phyloP scores from a whole-genome alignment of 1,284 basidiomycete species.

The Caloboletus inedulis region DNA sequence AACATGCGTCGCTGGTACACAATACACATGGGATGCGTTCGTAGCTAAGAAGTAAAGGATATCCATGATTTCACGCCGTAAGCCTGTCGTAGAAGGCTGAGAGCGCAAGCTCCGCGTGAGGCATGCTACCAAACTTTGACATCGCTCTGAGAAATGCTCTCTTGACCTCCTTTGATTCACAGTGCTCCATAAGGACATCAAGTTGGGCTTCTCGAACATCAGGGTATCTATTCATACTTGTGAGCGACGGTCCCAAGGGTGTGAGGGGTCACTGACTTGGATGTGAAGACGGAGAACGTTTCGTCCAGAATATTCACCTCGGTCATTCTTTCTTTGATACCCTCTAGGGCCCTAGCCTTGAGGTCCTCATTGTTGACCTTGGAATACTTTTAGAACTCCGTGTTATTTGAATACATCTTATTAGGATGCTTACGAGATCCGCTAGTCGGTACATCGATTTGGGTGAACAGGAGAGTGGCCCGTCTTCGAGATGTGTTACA shows the following conservation, averaged over 20 bases:
- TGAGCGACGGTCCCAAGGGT: conserved; percentile 2
- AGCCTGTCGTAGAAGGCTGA: conserved; percentile 23
- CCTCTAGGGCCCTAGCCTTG: conserved; percentile 20
- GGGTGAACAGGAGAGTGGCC: conserved; percentile 27
- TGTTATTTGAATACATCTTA: background rate
- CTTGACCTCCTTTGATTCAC: conserved; percentile 14
- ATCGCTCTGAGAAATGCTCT: conserved; percentile 17
- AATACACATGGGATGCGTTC: background rate
- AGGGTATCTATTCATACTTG: conserved; percentile 15
- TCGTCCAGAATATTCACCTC: conserved; percentile 29
- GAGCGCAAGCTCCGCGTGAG: conserved; percentile 21
- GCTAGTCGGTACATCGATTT: conserved; percentile 35
- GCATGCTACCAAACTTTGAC: conserved; percentile 9
- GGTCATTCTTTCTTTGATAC: conserved; percentile 21
- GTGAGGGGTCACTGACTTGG: conserved; percentile 16
- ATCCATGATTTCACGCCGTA: background rate
- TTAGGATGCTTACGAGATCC: conserved; percentile 17
- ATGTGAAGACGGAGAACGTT: conserved; percentile 30
- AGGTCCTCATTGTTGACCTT: conserved; percentile 24
- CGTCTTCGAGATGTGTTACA: background rate
- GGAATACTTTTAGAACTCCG: background rate
- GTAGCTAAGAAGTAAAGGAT: background rate
- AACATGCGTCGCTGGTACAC: background rate
- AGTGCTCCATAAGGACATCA: conserved; percentile 9
- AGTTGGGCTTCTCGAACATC: conserved; percentile 19